Conservation (phyloP, 345 rosid genomes). For the Bruguiera parviflora region DNA sequence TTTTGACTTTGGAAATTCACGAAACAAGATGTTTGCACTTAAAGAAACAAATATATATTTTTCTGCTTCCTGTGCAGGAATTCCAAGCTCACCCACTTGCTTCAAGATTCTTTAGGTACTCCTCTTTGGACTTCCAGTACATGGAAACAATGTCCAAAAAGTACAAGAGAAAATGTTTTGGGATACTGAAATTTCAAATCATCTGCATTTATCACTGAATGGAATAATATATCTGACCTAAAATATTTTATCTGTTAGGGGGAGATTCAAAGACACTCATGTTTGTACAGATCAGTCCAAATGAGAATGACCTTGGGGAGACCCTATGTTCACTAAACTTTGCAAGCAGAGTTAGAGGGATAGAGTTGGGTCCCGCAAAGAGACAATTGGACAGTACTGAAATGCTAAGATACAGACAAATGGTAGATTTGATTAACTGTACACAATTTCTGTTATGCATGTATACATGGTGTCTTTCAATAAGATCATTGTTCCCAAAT, state of each 20-base stretch:
- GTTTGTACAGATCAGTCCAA: slow-evolving; percentile 97
- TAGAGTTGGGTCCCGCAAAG: slow-evolving; percentile 90
- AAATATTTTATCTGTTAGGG: slow-evolving; percentile 45
- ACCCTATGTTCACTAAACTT: slow-evolving; percentile 90
- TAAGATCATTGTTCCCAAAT: background rate
- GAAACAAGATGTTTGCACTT: too few species aligned
- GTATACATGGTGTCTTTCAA: background rate
- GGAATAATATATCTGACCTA: slow-evolving; percentile 17
- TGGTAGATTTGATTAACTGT: slow-evolving; percentile 39
- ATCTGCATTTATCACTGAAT: background rate
- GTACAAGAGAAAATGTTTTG: too few species aligned
- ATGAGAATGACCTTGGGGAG: slow-evolving; percentile 73
- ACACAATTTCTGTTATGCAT: background rate
- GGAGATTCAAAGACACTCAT: slow-evolving; percentile 96
- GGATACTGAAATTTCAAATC: too few species aligned
- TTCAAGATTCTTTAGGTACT: slow-evolving; percentile 92
- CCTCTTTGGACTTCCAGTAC: background rate
- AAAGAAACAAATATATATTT: slow-evolving; percentile 3
- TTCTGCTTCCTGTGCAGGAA: slow-evolving; percentile 52
- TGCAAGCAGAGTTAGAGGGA: slow-evolving; percentile 94
- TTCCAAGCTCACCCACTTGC: slow-evolving; percentile 96
- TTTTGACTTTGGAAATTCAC: background rate
- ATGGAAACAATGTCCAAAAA: too few species aligned
- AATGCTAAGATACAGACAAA: slow-evolving; percentile 73
- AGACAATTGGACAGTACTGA: slow-evolving; percentile 77